Percentiles rank a stretch among this genome's conserved stretches.
Conservation (phyloP, 2,329 filamentous ascomycete genomes). For the Geosmithia putterillii region DNA sequence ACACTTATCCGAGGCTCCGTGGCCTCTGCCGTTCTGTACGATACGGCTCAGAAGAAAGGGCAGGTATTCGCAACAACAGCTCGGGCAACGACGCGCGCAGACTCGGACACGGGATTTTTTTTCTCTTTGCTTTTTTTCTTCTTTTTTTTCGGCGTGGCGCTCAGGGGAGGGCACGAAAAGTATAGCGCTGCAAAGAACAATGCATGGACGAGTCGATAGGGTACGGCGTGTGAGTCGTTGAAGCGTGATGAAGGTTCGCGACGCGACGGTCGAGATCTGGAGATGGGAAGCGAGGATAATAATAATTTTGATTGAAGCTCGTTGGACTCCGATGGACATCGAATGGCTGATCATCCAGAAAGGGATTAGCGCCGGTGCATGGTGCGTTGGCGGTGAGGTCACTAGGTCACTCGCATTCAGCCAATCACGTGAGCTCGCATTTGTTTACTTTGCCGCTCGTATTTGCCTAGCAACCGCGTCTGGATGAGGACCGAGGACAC, state of each 20-base stretch:
- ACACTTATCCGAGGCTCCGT: not conserved
- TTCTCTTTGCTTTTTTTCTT: too few relatives aligned
- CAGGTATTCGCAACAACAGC: not conserved
- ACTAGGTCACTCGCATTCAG: too few relatives aligned
- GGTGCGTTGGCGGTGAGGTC: not conserved
- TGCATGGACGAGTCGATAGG: not conserved
- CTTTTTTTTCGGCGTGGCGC: not conserved
- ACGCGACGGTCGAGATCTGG: not conserved
- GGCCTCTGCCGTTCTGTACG: not conserved
- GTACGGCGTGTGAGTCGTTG: not conserved
- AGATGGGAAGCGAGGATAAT: not conserved
- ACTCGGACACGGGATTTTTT: not conserved
- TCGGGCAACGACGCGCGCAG: not conserved
- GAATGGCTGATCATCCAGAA: not conserved
- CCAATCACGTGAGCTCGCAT: constrained; percentile 9
- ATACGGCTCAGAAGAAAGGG: not conserved
- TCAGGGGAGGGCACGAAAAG: not conserved
- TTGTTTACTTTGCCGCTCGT: constrained; percentile 13
- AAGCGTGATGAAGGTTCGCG: not conserved
- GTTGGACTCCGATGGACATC: not conserved
- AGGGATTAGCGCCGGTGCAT: not conserved
- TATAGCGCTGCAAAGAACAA: not conserved
- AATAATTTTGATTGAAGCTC: not conserved
- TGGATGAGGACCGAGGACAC: not conserved
- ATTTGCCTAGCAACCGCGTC: constrained; percentile 12